A percentile compares a stretch with the other conserved stretches of the same genome.
phyloP scores from a whole-genome alignment of 192 early-diverging fungal species.

The Coemansia furcata region DNA sequence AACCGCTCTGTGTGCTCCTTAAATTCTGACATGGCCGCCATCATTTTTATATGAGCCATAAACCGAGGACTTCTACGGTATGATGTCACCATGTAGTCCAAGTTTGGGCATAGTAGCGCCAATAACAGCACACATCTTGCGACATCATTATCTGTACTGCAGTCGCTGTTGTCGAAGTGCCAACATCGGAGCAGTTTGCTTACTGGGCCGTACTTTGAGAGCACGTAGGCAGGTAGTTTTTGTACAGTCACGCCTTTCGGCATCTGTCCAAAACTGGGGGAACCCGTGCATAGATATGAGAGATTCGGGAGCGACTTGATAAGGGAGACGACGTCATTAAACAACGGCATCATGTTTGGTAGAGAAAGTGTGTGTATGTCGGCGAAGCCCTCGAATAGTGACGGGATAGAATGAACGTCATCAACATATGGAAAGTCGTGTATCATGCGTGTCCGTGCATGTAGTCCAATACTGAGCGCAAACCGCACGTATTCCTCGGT shows the following conservation, averaged over 20 bases:
- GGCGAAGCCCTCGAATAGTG: neutral
- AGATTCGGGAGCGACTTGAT: neutral
- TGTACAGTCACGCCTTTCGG: neutral
- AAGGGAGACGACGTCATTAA: neutral
- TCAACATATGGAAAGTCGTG: neutral
- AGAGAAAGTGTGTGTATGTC: neutral
- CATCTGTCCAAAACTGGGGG: neutral
- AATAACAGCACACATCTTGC: neutral
- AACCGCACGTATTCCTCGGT: neutral
- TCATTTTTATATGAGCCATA: neutral
- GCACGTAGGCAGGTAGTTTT: neutral
- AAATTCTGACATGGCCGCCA: neutral
- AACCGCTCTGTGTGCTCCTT: neutral
- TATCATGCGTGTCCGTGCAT: neutral
- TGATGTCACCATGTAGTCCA: neutral
- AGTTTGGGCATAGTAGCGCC: neutral
- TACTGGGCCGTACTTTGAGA: neutral
- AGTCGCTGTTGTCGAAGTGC: neutral
- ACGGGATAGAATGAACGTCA: neutral
- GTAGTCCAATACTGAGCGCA: neutral
- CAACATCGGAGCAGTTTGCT: neutral
- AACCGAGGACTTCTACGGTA: neutral
- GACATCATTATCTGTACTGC: neutral
- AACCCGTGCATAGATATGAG: neutral
- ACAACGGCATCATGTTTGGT: too few species aligned